Evolutionary conservation across 331 rosid genomes (phyloP).

Genomic region (Prunus yedoensis): DNA sequence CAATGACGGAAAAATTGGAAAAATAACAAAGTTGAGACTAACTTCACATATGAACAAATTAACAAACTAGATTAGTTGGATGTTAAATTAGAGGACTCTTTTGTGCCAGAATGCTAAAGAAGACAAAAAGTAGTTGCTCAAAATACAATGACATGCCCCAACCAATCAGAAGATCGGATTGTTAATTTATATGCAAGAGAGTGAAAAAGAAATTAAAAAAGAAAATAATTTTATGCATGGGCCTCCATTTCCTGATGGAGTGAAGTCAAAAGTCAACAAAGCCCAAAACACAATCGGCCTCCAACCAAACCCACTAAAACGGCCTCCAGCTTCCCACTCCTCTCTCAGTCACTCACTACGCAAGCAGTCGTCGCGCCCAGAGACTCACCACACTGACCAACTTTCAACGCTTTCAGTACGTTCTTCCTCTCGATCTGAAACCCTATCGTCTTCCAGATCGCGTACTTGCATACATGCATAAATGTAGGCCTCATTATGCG

Average conservation of each 20-base stretch:
- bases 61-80: too few relatives aligned
- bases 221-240: neutral
- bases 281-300: neutral
- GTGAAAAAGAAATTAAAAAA: neutral
- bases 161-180: neutral
- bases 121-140: neutral
- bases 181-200: neutral
- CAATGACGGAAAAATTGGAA: too few relatives aligned
- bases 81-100: too few relatives aligned
- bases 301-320: neutral
- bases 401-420: conserved; percentile 28
- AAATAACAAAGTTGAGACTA: too few relatives aligned
- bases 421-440: conserved; percentile 29
- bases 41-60: too few relatives aligned
- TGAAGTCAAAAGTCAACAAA: neutral
- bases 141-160: neutral
- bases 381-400: conserved; percentile 23
- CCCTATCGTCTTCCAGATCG: conserved; percentile 17
- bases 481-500: neutral
- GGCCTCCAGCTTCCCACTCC: neutral
- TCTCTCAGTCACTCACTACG: neutral
- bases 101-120: too few relatives aligned
- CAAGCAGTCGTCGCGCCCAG: conserved; percentile 44
- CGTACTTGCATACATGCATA: neutral
- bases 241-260: neutral